phyloP scores from a whole-genome alignment of 2,329 filamentous ascomycete species.

The Arachnomyces sp. region DNA sequence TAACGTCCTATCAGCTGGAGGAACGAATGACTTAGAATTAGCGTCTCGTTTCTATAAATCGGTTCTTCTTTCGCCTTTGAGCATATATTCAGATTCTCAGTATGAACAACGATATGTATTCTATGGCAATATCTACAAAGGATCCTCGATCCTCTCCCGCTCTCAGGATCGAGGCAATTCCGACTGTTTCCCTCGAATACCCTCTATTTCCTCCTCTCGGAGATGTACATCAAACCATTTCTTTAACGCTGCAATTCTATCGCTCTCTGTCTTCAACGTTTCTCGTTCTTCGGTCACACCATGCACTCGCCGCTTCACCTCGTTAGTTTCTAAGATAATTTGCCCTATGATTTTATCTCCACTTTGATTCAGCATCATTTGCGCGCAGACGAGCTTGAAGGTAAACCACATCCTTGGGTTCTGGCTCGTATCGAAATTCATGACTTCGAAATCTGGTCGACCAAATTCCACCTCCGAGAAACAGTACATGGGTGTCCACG shows the following conservation, averaged over 20 bases:
- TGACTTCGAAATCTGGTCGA: conserved; percentile 51
- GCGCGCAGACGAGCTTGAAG: conserved; percentile 44
- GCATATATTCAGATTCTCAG: too few species aligned
- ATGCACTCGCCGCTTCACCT: conserved; percentile 47
- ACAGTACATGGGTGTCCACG: conserved; percentile 55
- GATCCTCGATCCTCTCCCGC: too few species aligned
- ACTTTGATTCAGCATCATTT: conserved; percentile 45
- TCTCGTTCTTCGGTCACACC: conserved; percentile 43
- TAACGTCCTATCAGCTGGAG: conserved; percentile 2
- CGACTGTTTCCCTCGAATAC: conserved; percentile 43
- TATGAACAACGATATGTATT: too few species aligned
- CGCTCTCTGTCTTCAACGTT: conserved; percentile 43
- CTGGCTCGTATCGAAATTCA: conserved; percentile 51
- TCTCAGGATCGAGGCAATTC: conserved; percentile 27
- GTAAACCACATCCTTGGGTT: conserved; percentile 47
- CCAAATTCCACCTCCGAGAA: conserved; percentile 60
- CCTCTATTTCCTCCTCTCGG: conserved; percentile 41
- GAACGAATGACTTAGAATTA: conserved; percentile 3
- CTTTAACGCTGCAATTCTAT: conserved; percentile 45
- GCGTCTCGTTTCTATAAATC: neutral
- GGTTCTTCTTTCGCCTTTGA: neutral
- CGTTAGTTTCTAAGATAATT: conserved; percentile 43
- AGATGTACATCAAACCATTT: conserved; percentile 47
- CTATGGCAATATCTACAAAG: too few species aligned
- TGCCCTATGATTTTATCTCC: conserved; percentile 44